Base-by-base conservation (phyloP, 2,329 filamentous ascomycete genomes). In the Colletotrichum sansevieriae region DNA sequence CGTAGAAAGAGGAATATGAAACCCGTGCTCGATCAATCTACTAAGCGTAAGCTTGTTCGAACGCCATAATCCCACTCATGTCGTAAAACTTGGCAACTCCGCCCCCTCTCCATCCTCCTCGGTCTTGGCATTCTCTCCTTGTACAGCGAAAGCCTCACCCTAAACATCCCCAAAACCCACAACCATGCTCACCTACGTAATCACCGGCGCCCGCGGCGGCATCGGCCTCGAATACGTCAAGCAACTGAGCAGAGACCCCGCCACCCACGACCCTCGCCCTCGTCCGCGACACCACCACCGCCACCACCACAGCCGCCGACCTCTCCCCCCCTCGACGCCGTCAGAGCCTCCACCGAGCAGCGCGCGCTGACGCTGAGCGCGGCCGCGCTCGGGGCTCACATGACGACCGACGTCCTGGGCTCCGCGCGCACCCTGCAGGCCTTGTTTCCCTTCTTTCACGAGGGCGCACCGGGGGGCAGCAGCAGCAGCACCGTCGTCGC, bases 191-290 rank as follows among this genome's bases (percentile, higher is more conserved):
- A 74, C 74, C 5, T 78, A 76, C 71, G 67, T 77, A 61, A 73
- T 80, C 58, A 80, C 78, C 18, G 78, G 78, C 29, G 72, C 77
- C 7, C 75, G 76, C 12, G 70, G 76, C 13, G 52, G 73, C 74
- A 35, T 77, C 76, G 33, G 72, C 75, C 39, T 79, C 29, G 78
- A 77, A 49, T 73, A 79, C 29, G 75, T 75, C 22, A 73, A 73
- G 18, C 72, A 78, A 49, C 75, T 81, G 18, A 68, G 73, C 57
- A 72, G 61, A 73, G 70, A 75, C 59, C 46, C 72, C 8, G 71
- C 74, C 55, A 79, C 79, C 79, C 72, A 80, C 75, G 10, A 75
- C 83, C 51, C 73, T 83, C 46, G 80, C 78, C 22, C 71, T 82
- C 25, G 80, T 82, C 39, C 78, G 82, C 62, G 74, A 76, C 49